A percentile compares a stretch with the other conserved stretches of the same genome.
phyloP scores from a whole-genome alignment of 2,329 filamentous ascomycete genomes.

The Cladosporium sp. region DNA sequence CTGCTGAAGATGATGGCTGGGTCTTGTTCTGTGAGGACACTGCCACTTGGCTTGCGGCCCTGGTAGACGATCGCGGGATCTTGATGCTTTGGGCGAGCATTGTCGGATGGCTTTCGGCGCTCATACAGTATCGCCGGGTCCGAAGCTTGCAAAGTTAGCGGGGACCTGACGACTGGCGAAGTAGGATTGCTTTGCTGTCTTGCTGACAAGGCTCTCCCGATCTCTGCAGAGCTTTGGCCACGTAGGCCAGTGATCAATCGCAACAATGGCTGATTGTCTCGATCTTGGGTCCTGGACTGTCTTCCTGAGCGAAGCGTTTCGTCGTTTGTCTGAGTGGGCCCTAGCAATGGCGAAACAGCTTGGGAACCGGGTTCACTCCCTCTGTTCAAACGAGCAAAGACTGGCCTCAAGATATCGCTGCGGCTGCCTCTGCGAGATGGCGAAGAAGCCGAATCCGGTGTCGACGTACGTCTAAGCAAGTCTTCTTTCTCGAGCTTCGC shows the following conservation, averaged over 20 bases:
- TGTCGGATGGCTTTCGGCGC: not conserved
- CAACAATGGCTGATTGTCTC: not conserved
- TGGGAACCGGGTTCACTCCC: too few relatives aligned
- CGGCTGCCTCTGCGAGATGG: not conserved
- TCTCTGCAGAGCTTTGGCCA: slow-evolving; percentile 7
- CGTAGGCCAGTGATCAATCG: slow-evolving; percentile 2
- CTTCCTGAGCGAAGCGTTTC: too few relatives aligned
- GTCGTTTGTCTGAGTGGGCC: too few relatives aligned
- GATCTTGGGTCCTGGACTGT: not conserved
- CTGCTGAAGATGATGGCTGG: not conserved
- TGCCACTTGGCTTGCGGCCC: not conserved
- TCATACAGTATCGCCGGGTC: not conserved
- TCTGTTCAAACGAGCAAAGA: not conserved
- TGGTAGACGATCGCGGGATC: not conserved
- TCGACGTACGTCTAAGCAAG: not conserved
- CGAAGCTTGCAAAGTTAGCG: not conserved
- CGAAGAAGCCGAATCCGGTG: not conserved
- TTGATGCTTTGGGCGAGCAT: not conserved
- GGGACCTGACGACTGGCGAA: not conserved
- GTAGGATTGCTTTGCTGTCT: not conserved
- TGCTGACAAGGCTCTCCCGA: not conserved
- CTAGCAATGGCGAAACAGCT: too few relatives aligned
- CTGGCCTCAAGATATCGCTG: not conserved
- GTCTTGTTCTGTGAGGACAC: not conserved
- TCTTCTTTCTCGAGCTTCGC: slow-evolving; percentile 10